A percentile compares a stretch with the other conserved stretches of the same genome.
These are phyloP conservation scores for Salisapilia sapeloensis DNA, from an alignment of 352 stramenopile genomes.

Conservation along the genomic window DNA sequence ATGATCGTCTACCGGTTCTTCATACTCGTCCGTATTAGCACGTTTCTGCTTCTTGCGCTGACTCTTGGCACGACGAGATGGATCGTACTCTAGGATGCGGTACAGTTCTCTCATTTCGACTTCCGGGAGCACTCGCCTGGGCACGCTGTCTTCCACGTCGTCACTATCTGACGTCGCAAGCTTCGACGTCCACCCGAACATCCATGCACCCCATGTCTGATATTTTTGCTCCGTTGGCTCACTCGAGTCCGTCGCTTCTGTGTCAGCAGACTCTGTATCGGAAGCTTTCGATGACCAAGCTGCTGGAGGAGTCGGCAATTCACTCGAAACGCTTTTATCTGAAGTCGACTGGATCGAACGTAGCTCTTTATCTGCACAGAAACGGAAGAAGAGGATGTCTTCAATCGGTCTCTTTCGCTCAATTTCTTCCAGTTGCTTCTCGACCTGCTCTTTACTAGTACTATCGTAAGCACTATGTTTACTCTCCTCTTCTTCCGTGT, in stretches of 20 bases:
- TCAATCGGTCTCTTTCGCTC: conserved; percentile 52
- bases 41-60: conserved; percentile 14
- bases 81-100: conserved; percentile 74
- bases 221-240: conserved; percentile 57
- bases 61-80: conserved; percentile 44
- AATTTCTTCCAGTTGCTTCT: conserved; percentile 40
- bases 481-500: conserved; percentile 27
- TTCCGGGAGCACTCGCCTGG: conserved; percentile 44
- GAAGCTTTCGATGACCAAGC: conserved; percentile 30
- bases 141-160: conserved; percentile 1
- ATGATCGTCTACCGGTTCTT: conserved; percentile 10
- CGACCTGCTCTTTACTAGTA: conserved; percentile 1
- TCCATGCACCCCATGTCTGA: conserved; percentile 67
- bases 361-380: conserved; percentile 43
- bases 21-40: conserved; percentile 6
- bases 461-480: conserved; percentile 7
- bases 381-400: conserved; percentile 77
- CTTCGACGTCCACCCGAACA: conserved; percentile 75
- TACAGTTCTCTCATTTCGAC: conserved; percentile 76
- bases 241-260: conserved; percentile 47
- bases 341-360: conserved; percentile 8
- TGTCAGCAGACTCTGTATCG: conserved; percentile 68
- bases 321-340: background rate
- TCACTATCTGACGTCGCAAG: conserved; percentile 15
- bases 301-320: conserved; percentile 17